These are phyloP conservation scores for Cutaneotrichosporon sp. DNA, from an alignment of 1,284 basidiomycete genomes.

Conservation along the genomic window DNA sequence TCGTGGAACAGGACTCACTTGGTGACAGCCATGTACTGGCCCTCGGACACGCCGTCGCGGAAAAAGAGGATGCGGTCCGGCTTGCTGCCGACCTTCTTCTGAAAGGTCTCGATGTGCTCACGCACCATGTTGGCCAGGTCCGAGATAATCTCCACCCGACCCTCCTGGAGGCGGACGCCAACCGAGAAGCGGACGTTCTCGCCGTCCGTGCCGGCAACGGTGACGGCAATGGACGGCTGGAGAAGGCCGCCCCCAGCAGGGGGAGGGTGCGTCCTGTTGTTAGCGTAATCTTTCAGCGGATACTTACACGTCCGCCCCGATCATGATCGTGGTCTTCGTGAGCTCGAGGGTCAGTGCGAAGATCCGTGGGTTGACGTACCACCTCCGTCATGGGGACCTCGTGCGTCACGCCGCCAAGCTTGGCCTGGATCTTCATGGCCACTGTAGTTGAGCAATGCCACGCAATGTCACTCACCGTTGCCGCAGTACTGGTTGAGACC, in stretches of 20 bases:
- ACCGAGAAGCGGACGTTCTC: conserved; percentile 48
- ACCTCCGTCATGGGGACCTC: conserved; percentile 32
- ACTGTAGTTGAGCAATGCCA: conserved; percentile 10
- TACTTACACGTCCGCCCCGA: conserved; percentile 50
- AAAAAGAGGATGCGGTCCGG: conserved; percentile 54
- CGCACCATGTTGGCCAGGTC: conserved; percentile 39
- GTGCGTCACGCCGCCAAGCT: conserved; percentile 57
- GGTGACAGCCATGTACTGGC: conserved; percentile 54
- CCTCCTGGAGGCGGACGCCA: conserved; percentile 54
- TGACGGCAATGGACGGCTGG: conserved; percentile 55
- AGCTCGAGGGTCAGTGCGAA: conserved; percentile 21
- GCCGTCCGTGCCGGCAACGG: conserved; percentile 52
- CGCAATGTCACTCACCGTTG: conserved; percentile 35
- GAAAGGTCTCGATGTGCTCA: conserved; percentile 37
- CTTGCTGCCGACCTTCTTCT: conserved; percentile 43
- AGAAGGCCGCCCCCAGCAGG: conserved; percentile 37
- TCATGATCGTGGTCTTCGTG: conserved; percentile 52
- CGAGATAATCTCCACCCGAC: conserved; percentile 44
- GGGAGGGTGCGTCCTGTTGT: conserved; percentile 23
- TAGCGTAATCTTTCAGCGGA: not conserved
- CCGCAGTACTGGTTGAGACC: conserved; percentile 55
- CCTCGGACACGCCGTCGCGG: conserved; percentile 57
- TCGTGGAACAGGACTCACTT: conserved; percentile 31
- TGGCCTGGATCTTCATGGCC: conserved; percentile 53
- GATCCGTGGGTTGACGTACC: conserved; percentile 18